These are phyloP conservation scores for Fonsecaea erecta DNA, from an alignment of 2,329 filamentous ascomycete genomes.

Conservation along the genomic window DNA sequence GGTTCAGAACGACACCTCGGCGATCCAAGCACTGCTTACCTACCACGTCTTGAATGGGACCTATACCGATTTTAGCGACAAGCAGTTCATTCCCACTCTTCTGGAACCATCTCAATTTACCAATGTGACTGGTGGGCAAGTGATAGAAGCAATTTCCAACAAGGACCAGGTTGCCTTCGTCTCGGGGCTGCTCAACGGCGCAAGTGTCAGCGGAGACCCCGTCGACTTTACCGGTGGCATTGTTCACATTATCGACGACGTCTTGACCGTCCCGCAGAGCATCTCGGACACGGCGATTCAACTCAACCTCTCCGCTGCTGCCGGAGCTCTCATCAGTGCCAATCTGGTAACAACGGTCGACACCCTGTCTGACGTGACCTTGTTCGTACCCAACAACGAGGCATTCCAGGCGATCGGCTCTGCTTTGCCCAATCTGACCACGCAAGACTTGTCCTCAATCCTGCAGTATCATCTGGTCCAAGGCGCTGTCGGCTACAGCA, in stretches of 20 bases:
- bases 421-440: conserved; percentile 54
- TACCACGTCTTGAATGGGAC: conserved; percentile 66
- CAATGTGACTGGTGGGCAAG: conserved; percentile 65
- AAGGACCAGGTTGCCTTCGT: conserved; percentile 55
- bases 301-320: conserved; percentile 53
- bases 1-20: conserved; percentile 13
- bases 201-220: conserved; percentile 57
- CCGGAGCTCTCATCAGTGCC: conserved; percentile 53
- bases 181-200: conserved; percentile 57
- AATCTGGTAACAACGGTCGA: conserved; percentile 37
- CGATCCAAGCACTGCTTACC: conserved; percentile 54
- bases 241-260: conserved; percentile 58
- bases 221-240: conserved; percentile 51
- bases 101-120: conserved; percentile 58
- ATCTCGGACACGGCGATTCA: conserved; percentile 49
- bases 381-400: conserved; percentile 67
- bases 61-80: conserved; percentile 40
- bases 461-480: conserved; percentile 69
- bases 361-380: conserved; percentile 57
- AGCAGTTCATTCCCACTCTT: conserved; percentile 54
- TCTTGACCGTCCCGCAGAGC: conserved; percentile 54
- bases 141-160: conserved; percentile 52
- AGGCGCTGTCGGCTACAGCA: conserved; percentile 59
- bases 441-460: conserved; percentile 56
- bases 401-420: conserved; percentile 65